Evolutionary conservation across 257 asterid species (phyloP), one percentile per base, ranked within the genome.

Genomic region (Rubia yunnanensis): DNA sequence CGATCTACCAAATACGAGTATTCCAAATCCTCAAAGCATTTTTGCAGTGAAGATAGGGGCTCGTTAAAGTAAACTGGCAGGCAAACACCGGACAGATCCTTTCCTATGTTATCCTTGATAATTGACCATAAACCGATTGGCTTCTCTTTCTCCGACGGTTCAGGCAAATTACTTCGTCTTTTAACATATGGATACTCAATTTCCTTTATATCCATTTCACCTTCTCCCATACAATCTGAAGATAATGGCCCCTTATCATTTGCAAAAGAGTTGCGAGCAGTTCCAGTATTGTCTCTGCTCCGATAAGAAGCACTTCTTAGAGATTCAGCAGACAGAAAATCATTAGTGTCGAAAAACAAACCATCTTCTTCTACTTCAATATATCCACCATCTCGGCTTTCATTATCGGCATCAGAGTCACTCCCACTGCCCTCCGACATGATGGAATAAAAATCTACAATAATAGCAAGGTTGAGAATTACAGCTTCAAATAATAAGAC

Each of bases 41-140:
- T 94, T 79, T 94, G 99, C 74, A 94, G 77, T 2, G 99, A 94
- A 53, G 99, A 94, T 67, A 94, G 83, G 64, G 99, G 99, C 84
- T 94, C 99, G 62, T 94, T 94, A 80, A 94, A 94, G 86, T 87
- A 94, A 35, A 94, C 99, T 64, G 99, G 97, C 64, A 94, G 97
- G 80, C 99, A 94, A 72, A 94, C 99, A 73, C 99, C 97, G 53
- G 99, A 94, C 74, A 94, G 86, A 70, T 94, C 99, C 84, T 94
- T 94, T 72, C 97, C 99, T 56, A 94, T 94, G 75, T 94, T 94
- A 78, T 94, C 99, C 88, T 94, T 94, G 73, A 94, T 94, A 74
- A 94, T 88, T 49, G 99, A 90, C 99, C 99, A 94, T 57, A 94
- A 73, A 63, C 99, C 96, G 70, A 90, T 81, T 39, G 99, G 99